Evolutionary conservation across 345 rosid genomes (phyloP).

Genomic region (Eucalyptus regnans): DNA sequence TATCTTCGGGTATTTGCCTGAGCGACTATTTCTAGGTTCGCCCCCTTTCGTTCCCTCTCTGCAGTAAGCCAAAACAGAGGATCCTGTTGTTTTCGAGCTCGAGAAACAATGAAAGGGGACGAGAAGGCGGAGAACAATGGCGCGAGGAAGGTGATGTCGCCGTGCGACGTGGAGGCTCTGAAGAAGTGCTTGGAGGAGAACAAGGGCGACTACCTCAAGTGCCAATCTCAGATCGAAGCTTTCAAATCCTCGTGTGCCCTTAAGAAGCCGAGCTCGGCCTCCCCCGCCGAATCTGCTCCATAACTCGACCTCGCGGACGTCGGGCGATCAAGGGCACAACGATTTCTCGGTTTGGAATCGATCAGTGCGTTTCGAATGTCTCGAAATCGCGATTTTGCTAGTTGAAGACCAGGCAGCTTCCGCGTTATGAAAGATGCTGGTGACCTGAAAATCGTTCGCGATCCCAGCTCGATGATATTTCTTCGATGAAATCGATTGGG

Average conservation of each 20-base stretch:
- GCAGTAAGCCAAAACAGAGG: neutral
- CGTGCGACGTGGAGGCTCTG: conserved; percentile 76
- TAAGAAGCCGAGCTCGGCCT: conserved; percentile 23
- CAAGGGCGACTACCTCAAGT: conserved; percentile 64
- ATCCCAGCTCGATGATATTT: neutral
- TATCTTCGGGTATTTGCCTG: neutral
- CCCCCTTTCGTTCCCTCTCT: neutral
- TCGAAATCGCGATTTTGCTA: neutral
- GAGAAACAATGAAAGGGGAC: neutral
- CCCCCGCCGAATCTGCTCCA: neutral
- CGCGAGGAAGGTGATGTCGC: conserved; percentile 37
- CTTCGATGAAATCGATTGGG: neutral
- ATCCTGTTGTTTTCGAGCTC: neutral
- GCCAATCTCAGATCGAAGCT: conserved; percentile 68
- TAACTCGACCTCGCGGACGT: neutral
- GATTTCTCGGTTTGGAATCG: neutral
- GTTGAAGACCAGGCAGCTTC: neutral
- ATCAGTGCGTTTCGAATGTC: neutral
- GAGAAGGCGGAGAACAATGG: conserved; percentile 3
- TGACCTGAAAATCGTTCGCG: neutral
- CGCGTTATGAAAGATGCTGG: neutral
- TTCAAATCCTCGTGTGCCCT: conserved; percentile 65
- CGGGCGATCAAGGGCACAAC: neutral
- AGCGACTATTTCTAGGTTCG: neutral
- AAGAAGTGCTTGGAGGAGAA: conserved; percentile 87